Evolutionary conservation across 441 rosid genomes (phyloP), one percentile per base, ranked within the genome.

Genomic region (Bocquillonia castaneifolia): DNA sequence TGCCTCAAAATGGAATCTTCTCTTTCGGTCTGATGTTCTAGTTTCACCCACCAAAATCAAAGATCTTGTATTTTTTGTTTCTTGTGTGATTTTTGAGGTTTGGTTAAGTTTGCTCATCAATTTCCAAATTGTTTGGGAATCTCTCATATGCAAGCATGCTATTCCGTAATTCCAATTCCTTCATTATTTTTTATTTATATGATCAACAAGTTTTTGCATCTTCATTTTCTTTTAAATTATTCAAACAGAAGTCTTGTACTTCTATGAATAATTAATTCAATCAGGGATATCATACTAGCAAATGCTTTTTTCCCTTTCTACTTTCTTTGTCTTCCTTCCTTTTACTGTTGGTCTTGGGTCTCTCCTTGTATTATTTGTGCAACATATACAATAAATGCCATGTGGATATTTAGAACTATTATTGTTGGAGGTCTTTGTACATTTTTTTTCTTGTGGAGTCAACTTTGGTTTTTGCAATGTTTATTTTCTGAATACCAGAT

Each of bases 1-100:
- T 20, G 17, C 22, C 45, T 45, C 57, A 20, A 67, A 68, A 15
- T 22, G 59, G 31, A 29, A 20, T 45, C 56, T 22, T 34, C 31
- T 14, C 10, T 39, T 67, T 56, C 12, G 20, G 20, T 50, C n/a
- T 44, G 25, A 60, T 36, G 12, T 25, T 69, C 59, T 69, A 69
- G 44, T 62, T 50, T 51, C 14, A 51, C 10, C 39, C 32, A 10
- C 3, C 53, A 40, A 1, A 42, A 23, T 52, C 40, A 12, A 55
- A 31, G 17, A 50, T 50, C 10, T 63, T 48, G 36, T 47, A 13
- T 48, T n/a, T 15, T 23, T 42, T 23, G 10, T 45, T 45, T 51
- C 37, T 45, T 12, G 23, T n/a, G 18, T 71, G 34, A 1, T 64
- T 48, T 63, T 20, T 56, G 50, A 48, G 22, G 32, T 26, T 70